phyloP scores from a whole-genome alignment of 2,329 filamentous ascomycete genomes.

The Fusarium lateritium region DNA sequence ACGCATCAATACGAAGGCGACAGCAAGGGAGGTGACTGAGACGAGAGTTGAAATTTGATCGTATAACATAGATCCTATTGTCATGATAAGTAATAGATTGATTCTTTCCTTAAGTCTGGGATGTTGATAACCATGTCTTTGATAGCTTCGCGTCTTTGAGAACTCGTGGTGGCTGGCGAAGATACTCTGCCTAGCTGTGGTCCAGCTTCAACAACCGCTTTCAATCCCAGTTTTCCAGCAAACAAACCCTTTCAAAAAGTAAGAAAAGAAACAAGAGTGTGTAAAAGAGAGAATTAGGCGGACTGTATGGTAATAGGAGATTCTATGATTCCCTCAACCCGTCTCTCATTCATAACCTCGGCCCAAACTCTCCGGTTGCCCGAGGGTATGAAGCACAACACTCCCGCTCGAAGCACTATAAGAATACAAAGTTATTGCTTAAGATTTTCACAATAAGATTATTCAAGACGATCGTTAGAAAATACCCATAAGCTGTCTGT shows the following conservation, averaged over 20 bases:
- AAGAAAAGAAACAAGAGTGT: not conserved
- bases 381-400: conserved; percentile 3
- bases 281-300: not conserved
- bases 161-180: not conserved
- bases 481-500: fast-evolving
- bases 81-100: not conserved
- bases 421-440: fast-evolving
- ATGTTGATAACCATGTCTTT: not conserved
- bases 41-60: conserved; percentile 1
- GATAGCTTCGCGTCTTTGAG: not conserved
- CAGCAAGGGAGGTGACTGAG: not conserved
- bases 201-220: too few species aligned
- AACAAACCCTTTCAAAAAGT: too few species aligned
- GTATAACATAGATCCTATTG: not conserved
- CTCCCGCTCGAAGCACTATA: not conserved
- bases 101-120: not conserved
- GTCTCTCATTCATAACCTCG: conserved; percentile 13
- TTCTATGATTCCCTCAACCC: conserved; percentile 5
- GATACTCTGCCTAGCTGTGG: too few species aligned
- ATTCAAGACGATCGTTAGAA: too few species aligned
- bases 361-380: conserved; percentile 7
- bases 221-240: not conserved
- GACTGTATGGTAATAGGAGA: not conserved
- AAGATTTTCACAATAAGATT: too few species aligned
- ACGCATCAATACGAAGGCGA: not conserved